Percentiles rank a stretch among this genome's conserved stretches.
Conservation (phyloP, 345 rosid genomes). For the Euphorbia tirucalli region DNA sequence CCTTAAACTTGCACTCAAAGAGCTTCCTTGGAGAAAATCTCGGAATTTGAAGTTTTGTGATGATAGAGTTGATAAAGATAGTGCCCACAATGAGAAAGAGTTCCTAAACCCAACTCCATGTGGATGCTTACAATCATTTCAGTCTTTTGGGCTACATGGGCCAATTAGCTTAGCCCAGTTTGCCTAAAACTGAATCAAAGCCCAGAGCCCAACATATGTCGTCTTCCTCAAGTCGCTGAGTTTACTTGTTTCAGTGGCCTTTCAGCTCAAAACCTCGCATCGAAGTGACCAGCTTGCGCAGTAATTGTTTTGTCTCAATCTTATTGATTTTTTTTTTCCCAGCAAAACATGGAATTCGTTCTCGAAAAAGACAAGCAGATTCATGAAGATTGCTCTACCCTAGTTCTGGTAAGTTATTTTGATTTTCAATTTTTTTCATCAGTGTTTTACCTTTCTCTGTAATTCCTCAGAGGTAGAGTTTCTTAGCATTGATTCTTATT, state of each 20-base stretch:
- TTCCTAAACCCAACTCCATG: too few relatives aligned
- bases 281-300: too few relatives aligned
- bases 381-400: slow-evolving; percentile 54
- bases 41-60: too few relatives aligned
- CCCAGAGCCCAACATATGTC: slow-evolving; percentile 18
- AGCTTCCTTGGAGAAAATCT: too few relatives aligned
- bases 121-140: too few relatives aligned
- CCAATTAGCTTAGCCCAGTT: neutral
- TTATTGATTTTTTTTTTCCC: neutral
- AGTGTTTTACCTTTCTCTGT: neutral
- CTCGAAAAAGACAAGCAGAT: slow-evolving; percentile 51
- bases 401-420: slow-evolving; percentile 52
- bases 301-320: too few relatives aligned
- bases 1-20: too few relatives aligned
- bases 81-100: too few relatives aligned
- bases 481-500: neutral
- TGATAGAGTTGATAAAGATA: too few relatives aligned
- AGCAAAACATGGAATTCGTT: slow-evolving; percentile 57
- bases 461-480: neutral
- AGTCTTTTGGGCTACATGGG: neutral
- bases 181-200: neutral
- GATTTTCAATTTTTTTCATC: neutral
- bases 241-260: neutral
- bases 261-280: neutral
- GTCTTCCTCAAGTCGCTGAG: slow-evolving; percentile 24